These are phyloP conservation scores for Barnettozyma populi DNA, from an alignment of 805 yeast species.

Conservation along the genomic window DNA sequence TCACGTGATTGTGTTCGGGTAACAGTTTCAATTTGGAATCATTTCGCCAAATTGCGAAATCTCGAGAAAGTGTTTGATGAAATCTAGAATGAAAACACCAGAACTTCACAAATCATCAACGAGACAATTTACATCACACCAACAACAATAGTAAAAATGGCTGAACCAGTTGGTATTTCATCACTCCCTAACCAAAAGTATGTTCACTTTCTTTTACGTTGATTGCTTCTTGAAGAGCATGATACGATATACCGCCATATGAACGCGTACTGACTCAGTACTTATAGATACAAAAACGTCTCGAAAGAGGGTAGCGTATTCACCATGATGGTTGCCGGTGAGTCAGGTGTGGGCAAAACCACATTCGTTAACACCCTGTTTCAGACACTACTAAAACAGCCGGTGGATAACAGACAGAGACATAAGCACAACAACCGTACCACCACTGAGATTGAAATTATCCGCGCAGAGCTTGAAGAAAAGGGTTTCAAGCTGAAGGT, in stretches of 20 bases:
- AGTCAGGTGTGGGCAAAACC: conserved; percentile 88
- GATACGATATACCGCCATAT: background rate
- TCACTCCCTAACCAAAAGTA: conserved; percentile 28
- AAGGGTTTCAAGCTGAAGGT: conserved; percentile 72
- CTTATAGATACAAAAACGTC: conserved; percentile 59
- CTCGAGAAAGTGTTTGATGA: background rate
- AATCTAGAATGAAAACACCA: background rate
- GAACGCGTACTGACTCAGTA: background rate
- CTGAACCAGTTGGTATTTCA: conserved; percentile 26
- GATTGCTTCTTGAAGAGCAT: background rate
- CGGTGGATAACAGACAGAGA: conserved; percentile 35
- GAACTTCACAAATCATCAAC: background rate
- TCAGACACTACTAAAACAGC: conserved; percentile 62
- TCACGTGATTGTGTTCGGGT: background rate
- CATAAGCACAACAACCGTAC: conserved; percentile 55
- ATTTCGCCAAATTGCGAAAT: background rate
- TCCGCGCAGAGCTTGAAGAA: conserved; percentile 78
- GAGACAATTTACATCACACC: background rate
- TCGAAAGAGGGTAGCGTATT: conserved; percentile 71
- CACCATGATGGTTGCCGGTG: conserved; percentile 85
- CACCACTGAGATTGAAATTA: conserved; percentile 74
- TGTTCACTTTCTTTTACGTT: conserved; percentile 7
- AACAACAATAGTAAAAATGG: conserved; percentile 11
- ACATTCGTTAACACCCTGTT: conserved; percentile 84
- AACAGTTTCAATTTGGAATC: background rate